These are phyloP conservation scores for Nepenthes gracilis DNA, from an alignment of 148 eudicot species.

Conservation along the genomic window DNA sequence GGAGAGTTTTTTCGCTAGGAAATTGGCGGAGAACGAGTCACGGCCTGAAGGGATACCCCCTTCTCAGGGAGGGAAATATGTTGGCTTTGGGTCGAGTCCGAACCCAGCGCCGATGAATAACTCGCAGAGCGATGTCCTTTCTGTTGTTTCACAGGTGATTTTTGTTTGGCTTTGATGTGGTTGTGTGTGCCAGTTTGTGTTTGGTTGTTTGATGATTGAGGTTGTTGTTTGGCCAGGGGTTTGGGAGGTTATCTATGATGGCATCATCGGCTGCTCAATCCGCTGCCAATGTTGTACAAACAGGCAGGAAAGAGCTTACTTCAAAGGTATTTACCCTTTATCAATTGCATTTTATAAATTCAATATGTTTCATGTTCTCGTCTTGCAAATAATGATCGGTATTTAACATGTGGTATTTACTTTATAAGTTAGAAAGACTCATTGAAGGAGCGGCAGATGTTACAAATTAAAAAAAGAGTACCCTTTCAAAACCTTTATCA, in stretches of 20 bases:
- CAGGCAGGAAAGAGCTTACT: slow-evolving; percentile 70
- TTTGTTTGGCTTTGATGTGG: background rate
- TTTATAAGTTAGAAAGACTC: no score
- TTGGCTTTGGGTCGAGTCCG: slow-evolving; percentile 80
- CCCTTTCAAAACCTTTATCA: no score
- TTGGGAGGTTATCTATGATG: slow-evolving; percentile 75
- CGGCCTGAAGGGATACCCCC: slow-evolving; percentile 82
- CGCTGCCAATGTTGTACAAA: slow-evolving; percentile 86
- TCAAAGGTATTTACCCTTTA: slow-evolving; percentile 46
- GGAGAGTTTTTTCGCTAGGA: slow-evolving; percentile 71
- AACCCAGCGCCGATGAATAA: slow-evolving; percentile 20
- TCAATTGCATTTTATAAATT: no score
- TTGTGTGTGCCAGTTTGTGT: background rate
- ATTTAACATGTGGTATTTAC: no score
- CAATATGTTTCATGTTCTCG: no score
- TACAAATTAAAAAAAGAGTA: no score
- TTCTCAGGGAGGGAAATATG: slow-evolving; percentile 93
- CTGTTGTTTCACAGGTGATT: slow-evolving; percentile 72
- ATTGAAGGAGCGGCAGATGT: no score
- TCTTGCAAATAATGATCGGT: no score
- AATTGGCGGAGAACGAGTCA: slow-evolving; percentile 60
- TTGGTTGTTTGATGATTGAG: background rate
- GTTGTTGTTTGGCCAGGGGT: slow-evolving; percentile 36
- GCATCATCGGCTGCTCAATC: slow-evolving; percentile 37
- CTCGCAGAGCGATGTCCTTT: slow-evolving; percentile 59